A percentile compares a stretch with the other conserved stretches of the same genome.
phyloP scores from a whole-genome alignment of 2,329 filamentous ascomycete species.

The Orbilia quercus region DNA sequence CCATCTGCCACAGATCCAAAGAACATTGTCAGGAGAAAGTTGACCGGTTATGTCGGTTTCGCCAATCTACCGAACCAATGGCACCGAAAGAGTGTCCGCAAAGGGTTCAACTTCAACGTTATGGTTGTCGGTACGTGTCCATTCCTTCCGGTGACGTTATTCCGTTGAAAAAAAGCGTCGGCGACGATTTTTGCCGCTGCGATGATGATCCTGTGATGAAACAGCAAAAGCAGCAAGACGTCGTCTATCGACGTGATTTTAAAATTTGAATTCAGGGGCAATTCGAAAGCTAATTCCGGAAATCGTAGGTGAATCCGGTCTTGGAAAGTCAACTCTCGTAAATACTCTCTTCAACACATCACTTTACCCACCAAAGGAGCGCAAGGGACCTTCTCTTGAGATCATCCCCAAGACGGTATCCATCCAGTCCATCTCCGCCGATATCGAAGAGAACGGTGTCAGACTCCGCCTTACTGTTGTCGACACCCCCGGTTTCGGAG shows the following conservation, averaged over 20 bases:
- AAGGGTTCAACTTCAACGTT: slow-evolving; percentile 99
- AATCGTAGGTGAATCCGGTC: slow-evolving; percentile 87
- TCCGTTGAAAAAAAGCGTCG: slow-evolving; percentile 32
- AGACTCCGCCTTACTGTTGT: slow-evolving; percentile 96
- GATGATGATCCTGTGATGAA: not conserved
- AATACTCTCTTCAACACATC: slow-evolving; percentile 99
- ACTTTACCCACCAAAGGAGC: slow-evolving; percentile 97
- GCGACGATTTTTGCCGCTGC: slow-evolving; percentile 16
- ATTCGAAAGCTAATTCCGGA: slow-evolving; percentile 38
- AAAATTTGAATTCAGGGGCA: slow-evolving; percentile 40
- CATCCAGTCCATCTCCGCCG: slow-evolving; percentile 92
- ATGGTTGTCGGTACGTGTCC: slow-evolving; percentile 96
- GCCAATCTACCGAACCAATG: slow-evolving; percentile 99
- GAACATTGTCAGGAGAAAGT: slow-evolving; percentile 97
- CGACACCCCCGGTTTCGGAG: slow-evolving; percentile 96
- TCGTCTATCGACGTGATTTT: slow-evolving; percentile 37
- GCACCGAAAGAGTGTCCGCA: slow-evolving; percentile 99
- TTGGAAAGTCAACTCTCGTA: slow-evolving; percentile 98
- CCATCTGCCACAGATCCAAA: slow-evolving; percentile 73
- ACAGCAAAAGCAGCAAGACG: slow-evolving; percentile 12
- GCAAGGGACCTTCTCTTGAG: slow-evolving; percentile 95
- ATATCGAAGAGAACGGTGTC: slow-evolving; percentile 98
- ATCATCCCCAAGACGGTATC: slow-evolving; percentile 98
- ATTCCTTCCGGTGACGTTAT: not conserved
- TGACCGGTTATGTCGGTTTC: slow-evolving; percentile 98